These are phyloP conservation scores for Blastobotrys mokoenaii DNA, from an alignment of 805 yeast species.

Conservation along the genomic window DNA sequence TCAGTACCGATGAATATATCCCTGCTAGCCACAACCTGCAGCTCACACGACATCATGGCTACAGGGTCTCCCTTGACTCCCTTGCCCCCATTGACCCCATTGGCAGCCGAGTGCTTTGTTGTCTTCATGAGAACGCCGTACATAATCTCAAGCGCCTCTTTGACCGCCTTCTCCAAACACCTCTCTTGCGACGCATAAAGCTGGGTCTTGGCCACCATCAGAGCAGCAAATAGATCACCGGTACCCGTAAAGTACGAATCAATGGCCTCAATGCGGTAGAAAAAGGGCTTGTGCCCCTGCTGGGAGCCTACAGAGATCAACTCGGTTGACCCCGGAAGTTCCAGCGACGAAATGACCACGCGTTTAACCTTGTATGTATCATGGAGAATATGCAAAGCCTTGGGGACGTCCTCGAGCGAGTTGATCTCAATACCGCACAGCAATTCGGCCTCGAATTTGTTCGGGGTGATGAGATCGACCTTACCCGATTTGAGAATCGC, in stretches of 20 bases:
- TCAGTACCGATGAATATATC: conserved; percentile 19
- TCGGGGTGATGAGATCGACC: conserved; percentile 79
- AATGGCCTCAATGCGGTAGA: conserved; percentile 50
- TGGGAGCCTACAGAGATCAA: conserved; percentile 41
- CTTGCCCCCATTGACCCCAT: neutral
- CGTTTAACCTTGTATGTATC: conserved; percentile 40
- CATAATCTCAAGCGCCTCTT: conserved; percentile 34
- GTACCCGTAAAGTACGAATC: conserved; percentile 90
- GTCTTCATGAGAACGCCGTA: conserved; percentile 37
- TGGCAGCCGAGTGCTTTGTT: conserved; percentile 10
- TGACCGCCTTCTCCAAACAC: conserved; percentile 30
- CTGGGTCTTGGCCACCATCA: conserved; percentile 35
- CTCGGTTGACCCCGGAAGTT: conserved; percentile 21
- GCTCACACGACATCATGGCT: conserved; percentile 61
- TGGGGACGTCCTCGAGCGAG: conserved; percentile 31
- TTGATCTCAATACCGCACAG: conserved; percentile 45
- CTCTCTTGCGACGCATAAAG: conserved; percentile 8
- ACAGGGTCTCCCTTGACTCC: conserved; percentile 37
- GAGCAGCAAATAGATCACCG: conserved; percentile 83
- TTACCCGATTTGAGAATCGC: conserved; percentile 34
- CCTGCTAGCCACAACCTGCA: conserved; percentile 55
- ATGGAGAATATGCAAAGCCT: conserved; percentile 46
- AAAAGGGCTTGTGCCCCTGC: conserved; percentile 14
- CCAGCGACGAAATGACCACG: conserved; percentile 61
- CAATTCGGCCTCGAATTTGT: conserved; percentile 80